A percentile compares a stretch with the other conserved stretches of the same genome.
phyloP scores from a whole-genome alignment of 805 yeast species.

The Metschnikowia baotianmanensis region DNA sequence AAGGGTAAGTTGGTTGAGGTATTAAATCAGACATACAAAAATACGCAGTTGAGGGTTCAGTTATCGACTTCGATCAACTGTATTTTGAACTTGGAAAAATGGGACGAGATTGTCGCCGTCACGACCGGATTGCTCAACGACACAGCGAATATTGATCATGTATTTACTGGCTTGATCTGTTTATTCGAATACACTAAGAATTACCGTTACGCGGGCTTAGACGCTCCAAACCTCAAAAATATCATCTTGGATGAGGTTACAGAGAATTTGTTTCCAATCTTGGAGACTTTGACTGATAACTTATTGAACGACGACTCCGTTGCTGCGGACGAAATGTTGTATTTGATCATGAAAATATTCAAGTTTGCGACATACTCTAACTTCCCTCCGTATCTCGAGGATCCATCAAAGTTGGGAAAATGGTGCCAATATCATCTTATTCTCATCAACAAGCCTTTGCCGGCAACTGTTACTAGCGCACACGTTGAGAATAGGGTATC shows the following conservation, averaged over 20 bases:
- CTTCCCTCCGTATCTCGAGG: conserved; percentile 38
- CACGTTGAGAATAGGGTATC: conserved; percentile 30
- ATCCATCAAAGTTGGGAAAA: conserved; percentile 34
- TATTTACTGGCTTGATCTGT: conserved; percentile 39
- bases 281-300: conserved; percentile 31
- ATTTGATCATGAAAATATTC: conserved; percentile 40
- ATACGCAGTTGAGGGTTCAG: conserved; percentile 48
- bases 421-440: conserved; percentile 43
- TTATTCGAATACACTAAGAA: conserved; percentile 40
- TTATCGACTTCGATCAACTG: conserved; percentile 55
- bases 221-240: conserved; percentile 34
- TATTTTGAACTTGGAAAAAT: conserved; percentile 48
- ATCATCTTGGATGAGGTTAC: conserved; percentile 41
- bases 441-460: conserved; percentile 40
- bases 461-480: conserved; percentile 31
- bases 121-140: conserved; percentile 18
- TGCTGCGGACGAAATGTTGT: conserved; percentile 29
- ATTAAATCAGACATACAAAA: conserved; percentile 32
- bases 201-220: conserved; percentile 46
- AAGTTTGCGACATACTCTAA: conserved; percentile 39
- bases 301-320: conserved; percentile 27
- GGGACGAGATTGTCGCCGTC: conserved; percentile 33
- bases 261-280: conserved; percentile 33
- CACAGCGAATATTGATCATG: conserved; percentile 38
- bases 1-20: conserved; percentile 39